Evolutionary conservation across 83 land plant species (phyloP).

Genomic region (Isoetes engelmannii): DNA sequence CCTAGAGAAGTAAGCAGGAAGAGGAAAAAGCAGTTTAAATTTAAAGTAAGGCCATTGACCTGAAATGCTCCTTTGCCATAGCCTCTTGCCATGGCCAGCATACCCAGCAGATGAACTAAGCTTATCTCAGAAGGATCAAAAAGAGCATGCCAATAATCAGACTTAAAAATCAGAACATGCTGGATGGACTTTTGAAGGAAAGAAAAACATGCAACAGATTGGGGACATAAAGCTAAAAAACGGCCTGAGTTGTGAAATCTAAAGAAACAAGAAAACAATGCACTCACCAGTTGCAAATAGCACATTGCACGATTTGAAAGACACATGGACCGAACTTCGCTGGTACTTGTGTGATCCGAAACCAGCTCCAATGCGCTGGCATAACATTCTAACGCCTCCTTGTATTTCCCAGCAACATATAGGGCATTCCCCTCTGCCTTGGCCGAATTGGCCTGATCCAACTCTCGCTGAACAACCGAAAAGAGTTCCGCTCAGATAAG

Average conservation of each 20-base stretch:
- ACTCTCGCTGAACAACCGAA: slow-evolving; percentile 12
- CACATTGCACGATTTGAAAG: slow-evolving; percentile 36
- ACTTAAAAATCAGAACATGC: no score
- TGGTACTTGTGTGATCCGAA: slow-evolving; percentile 15
- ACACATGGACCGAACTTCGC: slow-evolving; percentile 28
- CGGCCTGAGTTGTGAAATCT: no score
- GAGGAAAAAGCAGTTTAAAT: neutral
- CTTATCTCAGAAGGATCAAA: no score
- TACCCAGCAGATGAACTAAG: no score
- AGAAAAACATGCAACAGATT: no score
- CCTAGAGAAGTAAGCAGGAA: neutral
- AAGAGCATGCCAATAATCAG: no score
- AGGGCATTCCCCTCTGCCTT: slow-evolving; percentile 28
- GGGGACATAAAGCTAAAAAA: no score
- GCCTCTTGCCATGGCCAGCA: no score
- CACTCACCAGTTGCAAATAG: slow-evolving; percentile 24
- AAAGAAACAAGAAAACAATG: no score
- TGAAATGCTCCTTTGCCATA: neutral
- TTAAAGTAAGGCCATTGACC: neutral
- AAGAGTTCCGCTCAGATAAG: neutral
- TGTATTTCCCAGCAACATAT: slow-evolving; percentile 26
- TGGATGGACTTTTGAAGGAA: no score
- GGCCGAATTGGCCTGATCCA: slow-evolving; percentile 25
- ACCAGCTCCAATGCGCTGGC: slow-evolving; percentile 23
- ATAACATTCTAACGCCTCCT: slow-evolving; percentile 25